Conservation (phyloP, 352 stramenopile species). For the Globisporangium solare region DNA sequence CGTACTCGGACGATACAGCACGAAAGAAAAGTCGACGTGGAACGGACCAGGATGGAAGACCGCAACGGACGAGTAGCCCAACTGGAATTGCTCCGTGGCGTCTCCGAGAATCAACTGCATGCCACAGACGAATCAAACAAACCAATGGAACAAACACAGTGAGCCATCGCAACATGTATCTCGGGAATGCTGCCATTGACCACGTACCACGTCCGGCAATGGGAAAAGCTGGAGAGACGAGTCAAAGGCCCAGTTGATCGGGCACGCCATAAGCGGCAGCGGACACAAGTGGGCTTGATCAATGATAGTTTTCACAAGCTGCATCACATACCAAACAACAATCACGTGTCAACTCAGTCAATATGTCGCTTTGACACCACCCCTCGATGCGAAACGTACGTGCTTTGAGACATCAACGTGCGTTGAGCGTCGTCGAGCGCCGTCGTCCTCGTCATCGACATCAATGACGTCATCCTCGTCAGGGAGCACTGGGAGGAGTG, state of each 20-base stretch:
- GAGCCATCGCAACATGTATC: neutral
- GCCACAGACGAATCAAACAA: neutral
- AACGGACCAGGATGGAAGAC: conserved; percentile 82
- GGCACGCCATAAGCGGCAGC: conserved; percentile 76
- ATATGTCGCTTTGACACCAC: neutral
- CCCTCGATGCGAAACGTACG: conserved; percentile 22
- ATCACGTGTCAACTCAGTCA: neutral
- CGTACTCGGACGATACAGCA: conserved; percentile 79
- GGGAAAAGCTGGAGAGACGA: conserved; percentile 91
- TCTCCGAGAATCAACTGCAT: conserved; percentile 69
- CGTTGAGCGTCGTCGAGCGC: conserved; percentile 13
- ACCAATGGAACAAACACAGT: neutral
- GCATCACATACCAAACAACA: neutral
- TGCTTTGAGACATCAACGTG: conserved; percentile 82
- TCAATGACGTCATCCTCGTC: conserved; percentile 17
- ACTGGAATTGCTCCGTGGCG: conserved; percentile 77
- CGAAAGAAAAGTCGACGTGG: conserved; percentile 83
- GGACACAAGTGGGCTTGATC: conserved; percentile 93
- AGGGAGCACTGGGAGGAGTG: conserved; percentile 53
- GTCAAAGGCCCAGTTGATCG: conserved; percentile 95
- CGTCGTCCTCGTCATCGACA: conserved; percentile 30
- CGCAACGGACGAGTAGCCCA: conserved; percentile 75
- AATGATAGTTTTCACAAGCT: conserved; percentile 87
- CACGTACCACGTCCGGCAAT: conserved; percentile 79
- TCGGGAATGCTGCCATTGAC: neutral